Conservation (phyloP, 169 alveolate species). For the Eimeria acervulina region DNA sequence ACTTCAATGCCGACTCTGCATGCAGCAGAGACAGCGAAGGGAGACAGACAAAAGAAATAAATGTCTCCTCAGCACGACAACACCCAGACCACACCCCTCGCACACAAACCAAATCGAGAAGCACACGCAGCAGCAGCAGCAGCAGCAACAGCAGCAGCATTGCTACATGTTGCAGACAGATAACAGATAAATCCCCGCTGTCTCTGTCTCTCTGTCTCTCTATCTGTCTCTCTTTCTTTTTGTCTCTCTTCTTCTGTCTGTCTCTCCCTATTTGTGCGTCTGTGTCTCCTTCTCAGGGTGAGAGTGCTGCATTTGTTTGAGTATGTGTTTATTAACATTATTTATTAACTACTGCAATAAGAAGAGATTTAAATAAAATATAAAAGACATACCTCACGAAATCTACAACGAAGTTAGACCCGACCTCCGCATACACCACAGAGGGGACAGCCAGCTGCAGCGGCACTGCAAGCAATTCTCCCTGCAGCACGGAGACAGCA, state of each 20-base stretch:
- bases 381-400: constrained; percentile 52
- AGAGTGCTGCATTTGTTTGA: no score
- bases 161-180: no score
- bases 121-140: neutral
- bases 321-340: neutral
- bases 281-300: no score
- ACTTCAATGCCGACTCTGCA: constrained; percentile 86
- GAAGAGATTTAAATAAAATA: neutral
- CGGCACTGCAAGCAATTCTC: constrained; percentile 67
- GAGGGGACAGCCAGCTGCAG: constrained; percentile 65
- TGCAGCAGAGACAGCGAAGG: neutral
- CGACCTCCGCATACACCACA: constrained; percentile 78
- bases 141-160: neutral
- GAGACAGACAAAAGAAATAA: neutral
- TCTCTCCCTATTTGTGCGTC: no score
- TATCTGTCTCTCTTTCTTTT: neutral
- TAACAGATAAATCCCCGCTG: no score
- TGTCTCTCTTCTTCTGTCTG: neutral
- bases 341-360: neutral
- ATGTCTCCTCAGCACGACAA: neutral
- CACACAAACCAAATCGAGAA: neutral
- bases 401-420: constrained; percentile 75
- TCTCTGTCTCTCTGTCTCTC: neutral
- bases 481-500: constrained; percentile 30
- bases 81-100: no score